Conservation (phyloP, 2,329 filamentous ascomycete species). For the Sarocladium strictum region DNA sequence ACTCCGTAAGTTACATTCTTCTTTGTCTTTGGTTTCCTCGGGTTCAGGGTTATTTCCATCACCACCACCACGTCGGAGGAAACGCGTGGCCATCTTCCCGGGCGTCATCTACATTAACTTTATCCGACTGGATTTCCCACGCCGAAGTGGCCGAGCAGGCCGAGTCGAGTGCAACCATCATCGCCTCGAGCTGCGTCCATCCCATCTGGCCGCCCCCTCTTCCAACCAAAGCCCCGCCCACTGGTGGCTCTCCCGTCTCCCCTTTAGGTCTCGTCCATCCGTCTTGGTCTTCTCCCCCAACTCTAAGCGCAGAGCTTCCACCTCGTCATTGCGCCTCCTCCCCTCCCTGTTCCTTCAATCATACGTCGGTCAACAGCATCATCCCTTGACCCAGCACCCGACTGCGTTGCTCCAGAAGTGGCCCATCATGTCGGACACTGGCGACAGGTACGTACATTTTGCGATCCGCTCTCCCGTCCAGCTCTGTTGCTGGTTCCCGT, state of each 20-base stretch:
- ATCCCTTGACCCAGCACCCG: not conserved
- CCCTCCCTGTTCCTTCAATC: not conserved
- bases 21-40: too few relatives aligned
- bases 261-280: slow-evolving; percentile 1
- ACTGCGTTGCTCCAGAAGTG: slow-evolving; percentile 1
- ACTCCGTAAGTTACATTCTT: too few relatives aligned
- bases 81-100: too few relatives aligned
- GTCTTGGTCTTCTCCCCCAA: not conserved
- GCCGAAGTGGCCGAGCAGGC: not conserved
- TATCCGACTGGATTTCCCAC: too few relatives aligned
- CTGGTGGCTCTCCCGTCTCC: not conserved
- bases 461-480: too few relatives aligned
- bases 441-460: slow-evolving; percentile 26
- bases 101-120: too few relatives aligned
- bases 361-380: not conserved
- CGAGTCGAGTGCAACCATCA: not conserved
- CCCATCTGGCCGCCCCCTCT: not conserved
- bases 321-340: not conserved
- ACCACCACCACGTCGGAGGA: too few relatives aligned
- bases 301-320: slow-evolving; percentile 4
- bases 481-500: not conserved
- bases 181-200: not conserved
- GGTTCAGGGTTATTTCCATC: too few relatives aligned
- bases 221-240: not conserved
- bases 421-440: slow-evolving; percentile 28